Evolutionary conservation across 257 asterid species (phyloP).

Genomic region (Nicotiana tomentosiformis): DNA sequence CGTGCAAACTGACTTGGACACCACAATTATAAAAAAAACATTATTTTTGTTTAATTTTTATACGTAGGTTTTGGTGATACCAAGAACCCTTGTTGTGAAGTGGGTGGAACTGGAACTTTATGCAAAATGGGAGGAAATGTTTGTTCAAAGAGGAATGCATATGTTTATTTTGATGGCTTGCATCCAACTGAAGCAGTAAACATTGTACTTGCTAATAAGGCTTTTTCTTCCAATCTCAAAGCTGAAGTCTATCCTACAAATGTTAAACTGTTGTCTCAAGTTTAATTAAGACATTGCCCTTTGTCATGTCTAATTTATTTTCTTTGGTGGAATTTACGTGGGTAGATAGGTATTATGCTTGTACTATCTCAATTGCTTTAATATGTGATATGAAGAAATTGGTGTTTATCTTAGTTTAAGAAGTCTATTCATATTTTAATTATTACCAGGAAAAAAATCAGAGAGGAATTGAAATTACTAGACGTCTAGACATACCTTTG

Average conservation of each 20-base stretch:
- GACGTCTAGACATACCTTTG: too few species aligned
- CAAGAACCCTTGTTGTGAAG: slow-evolving; percentile 52
- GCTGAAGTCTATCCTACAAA: slow-evolving; percentile 1
- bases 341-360: too few species aligned
- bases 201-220: slow-evolving; percentile 13
- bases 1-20: too few species aligned
- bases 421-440: too few species aligned
- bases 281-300: neutral
- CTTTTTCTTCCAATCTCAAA: neutral
- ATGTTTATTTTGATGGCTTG: slow-evolving; percentile 62
- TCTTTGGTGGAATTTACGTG: too few species aligned
- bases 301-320: too few species aligned
- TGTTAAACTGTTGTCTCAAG: neutral
- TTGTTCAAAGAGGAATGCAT: slow-evolving; percentile 35
- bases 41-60: neutral
- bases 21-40: too few species aligned
- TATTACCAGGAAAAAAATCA: too few species aligned
- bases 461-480: too few species aligned
- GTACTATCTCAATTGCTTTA: too few species aligned
- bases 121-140: slow-evolving; percentile 53
- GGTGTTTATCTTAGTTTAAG: too few species aligned
- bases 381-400: too few species aligned
- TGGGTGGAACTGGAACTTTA: slow-evolving; percentile 48
- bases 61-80: slow-evolving; percentile 41
- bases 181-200: slow-evolving; percentile 81